Evolutionary conservation across 2,329 filamentous ascomycete genomes (phyloP), one percentile per base, ranked within the genome.

Genomic region (Stromatinia cepivora): DNA sequence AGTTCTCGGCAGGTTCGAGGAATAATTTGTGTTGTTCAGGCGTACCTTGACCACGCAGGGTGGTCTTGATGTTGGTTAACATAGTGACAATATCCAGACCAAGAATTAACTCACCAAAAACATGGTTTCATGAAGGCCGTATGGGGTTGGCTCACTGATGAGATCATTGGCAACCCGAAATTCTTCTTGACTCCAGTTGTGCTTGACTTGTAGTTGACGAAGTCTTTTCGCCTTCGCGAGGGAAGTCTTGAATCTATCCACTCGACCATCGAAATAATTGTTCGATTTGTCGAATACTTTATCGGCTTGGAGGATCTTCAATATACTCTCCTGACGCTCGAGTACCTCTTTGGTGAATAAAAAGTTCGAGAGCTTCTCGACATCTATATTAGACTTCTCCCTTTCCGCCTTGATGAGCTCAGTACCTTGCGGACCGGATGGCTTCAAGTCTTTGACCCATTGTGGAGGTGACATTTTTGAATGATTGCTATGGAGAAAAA

Each of bases 231-330:
- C 90, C 70, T 90, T 84, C 8, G 87, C 90, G 68, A 94, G 82
- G 1, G 91, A 86, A 46, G 85, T 86, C 77, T 92, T 86, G 75
- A 93, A 88, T 62, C 88, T 85, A 72, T 91, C 89, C 36, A 87
- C 84, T 57, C 91, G 83, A 54, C 90, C 90, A 73, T 87, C 84
- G 78, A 91, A 92, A 80, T 92, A 92, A 78, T 93, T 92, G 73
- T 90, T 88, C 4, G 88, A 88, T 81, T 93, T 94, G 80, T 93
- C 89, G 74, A 94, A 93, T 69, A 92, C 84, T 66, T 87, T 86
- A 70, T 94, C 90, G 0, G 83, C 78, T 74, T 88, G 82, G 7
- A 94, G 84, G n/a, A 92, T 84, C 61, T 85, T 80, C 8, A 92
- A 81, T 39, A 94, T 84, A 34, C 81, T 81, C 2, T 85, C 80